Percentiles rank a stretch among this genome's conserved stretches.
phyloP scores from a whole-genome alignment of 768 basidiomycete species.

The Tricholoma bakamatsutake region DNA sequence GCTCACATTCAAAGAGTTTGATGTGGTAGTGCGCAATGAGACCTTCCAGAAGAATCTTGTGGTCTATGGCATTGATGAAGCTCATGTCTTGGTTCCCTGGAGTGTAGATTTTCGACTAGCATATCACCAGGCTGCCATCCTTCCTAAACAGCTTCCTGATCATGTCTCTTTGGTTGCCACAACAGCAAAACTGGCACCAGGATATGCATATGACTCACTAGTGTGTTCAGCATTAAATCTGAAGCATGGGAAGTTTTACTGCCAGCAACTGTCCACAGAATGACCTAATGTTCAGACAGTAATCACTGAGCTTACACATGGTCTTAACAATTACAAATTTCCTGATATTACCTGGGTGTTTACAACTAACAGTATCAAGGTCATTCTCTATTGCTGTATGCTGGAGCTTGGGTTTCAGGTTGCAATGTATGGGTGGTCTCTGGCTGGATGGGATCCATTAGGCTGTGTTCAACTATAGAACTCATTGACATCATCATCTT shows the following conservation, averaged over 20 bases:
- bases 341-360: constrained; percentile 4
- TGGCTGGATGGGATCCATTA: background rate
- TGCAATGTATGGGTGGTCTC: constrained; percentile 4
- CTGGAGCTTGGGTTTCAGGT: background rate
- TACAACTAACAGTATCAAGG: background rate
- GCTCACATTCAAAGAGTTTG: constrained; percentile 7
- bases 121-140: too few species aligned
- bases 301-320: background rate
- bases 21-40: constrained; percentile 12
- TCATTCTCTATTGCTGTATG: constrained; percentile 1
- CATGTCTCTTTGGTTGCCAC: too few species aligned
- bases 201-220: too few species aligned
- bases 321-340: background rate
- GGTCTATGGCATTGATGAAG: constrained; percentile 20
- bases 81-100: constrained; percentile 8
- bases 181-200: too few species aligned
- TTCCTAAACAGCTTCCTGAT: too few species aligned
- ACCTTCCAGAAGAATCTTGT: constrained; percentile 14
- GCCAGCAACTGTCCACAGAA: too few species aligned
- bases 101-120: constrained; percentile 12
- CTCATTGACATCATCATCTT: constrained; percentile 2
- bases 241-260: too few species aligned
- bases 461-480: constrained; percentile 4
- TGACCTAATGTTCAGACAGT: too few species aligned
- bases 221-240: too few species aligned